Base-by-base conservation (phyloP, 352 stramenopile genomes). In the Phytophthora citricola region DNA sequence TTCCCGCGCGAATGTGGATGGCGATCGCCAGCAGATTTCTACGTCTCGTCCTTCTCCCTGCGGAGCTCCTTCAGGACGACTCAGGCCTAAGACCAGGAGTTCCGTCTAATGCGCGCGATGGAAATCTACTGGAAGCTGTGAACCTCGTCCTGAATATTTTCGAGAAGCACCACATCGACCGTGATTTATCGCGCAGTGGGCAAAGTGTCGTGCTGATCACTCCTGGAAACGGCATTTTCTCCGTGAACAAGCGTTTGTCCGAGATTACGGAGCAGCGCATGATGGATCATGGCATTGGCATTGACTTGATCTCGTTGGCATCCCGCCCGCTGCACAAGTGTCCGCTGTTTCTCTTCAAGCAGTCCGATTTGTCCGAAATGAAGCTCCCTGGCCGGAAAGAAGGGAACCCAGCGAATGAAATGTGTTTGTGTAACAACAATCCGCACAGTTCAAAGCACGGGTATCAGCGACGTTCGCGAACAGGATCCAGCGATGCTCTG, bases 221-320 rank as follows among this genome's bases (percentile, higher is more conserved):
- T 3, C 81, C 97, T 5, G 96, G 97, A 20, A 96, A 92, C 68
- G 97, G 98, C 34, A 97, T 99, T 43, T 99, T 99, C 81, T 92
- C 97, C 0, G 97, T 99, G 3, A 97, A 99, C 68, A 95, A 95
- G 66, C 85, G 86, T 26, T 81, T 99, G 22, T 90, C 93, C n/a
- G 85, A 95, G 55, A 99, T 99, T 55, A 99, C 97, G 14, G 98
- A 99, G 63, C 97, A 99, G 79, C 85, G 98, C 29, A 99, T 99
- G 97, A 99, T 99, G 97, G 97, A 99, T 69, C 97, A 99, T 74
- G 98, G 97, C 43, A 99, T 99, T 63, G 98, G 98, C 34, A 99
- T 98, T 62, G 98, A 99, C 75, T 94, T 99, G 71, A 90, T 99
- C 31, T 98, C 93, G 31, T 97, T 79, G 11, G 89, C 94, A 3